Evolutionary conservation across 2,329 filamentous ascomycete species (phyloP).

Genomic region (Karstenula rhodostoma): DNA sequence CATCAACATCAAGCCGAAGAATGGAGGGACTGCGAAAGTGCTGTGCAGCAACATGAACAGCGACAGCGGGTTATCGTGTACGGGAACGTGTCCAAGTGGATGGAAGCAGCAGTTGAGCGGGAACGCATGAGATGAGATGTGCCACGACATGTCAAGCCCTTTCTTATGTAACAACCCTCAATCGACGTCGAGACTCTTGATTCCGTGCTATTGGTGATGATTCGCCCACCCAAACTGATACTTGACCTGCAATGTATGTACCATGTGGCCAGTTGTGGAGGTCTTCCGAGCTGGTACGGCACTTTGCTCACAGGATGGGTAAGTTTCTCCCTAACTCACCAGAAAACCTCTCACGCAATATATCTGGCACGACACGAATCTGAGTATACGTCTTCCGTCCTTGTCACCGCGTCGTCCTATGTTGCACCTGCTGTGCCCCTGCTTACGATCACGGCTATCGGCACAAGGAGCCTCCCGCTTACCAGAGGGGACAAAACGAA

Average conservation of each 20-base stretch:
- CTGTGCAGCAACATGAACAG: constrained; percentile 39
- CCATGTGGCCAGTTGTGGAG: too few species aligned
- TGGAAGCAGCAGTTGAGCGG: constrained; percentile 38
- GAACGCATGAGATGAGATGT: constrained; percentile 21
- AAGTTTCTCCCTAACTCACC: too few species aligned
- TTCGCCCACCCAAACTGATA: too few species aligned
- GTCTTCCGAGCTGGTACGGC: too few species aligned
- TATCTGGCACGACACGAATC: too few species aligned
- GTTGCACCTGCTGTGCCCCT: neutral
- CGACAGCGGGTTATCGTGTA: constrained; percentile 35
- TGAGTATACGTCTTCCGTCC: neutral
- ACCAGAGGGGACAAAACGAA: neutral
- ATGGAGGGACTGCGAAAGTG: constrained; percentile 30
- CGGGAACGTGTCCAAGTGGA: constrained; percentile 33
- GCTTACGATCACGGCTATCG: neutral
- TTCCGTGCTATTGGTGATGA: too few species aligned
- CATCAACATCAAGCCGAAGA: constrained; percentile 54
- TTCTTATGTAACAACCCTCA: too few species aligned
- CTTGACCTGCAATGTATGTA: too few species aligned
- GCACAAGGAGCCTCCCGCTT: neutral
- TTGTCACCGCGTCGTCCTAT: neutral
- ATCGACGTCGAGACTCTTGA: too few species aligned
- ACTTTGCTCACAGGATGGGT: too few species aligned
- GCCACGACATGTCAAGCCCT: too few species aligned
- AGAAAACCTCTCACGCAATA: too few species aligned